A percentile compares a stretch with the other conserved stretches of the same genome.
phyloP scores from a whole-genome alignment of 371 early-diverging fungal species.

The Conidiobolus incongruus region DNA sequence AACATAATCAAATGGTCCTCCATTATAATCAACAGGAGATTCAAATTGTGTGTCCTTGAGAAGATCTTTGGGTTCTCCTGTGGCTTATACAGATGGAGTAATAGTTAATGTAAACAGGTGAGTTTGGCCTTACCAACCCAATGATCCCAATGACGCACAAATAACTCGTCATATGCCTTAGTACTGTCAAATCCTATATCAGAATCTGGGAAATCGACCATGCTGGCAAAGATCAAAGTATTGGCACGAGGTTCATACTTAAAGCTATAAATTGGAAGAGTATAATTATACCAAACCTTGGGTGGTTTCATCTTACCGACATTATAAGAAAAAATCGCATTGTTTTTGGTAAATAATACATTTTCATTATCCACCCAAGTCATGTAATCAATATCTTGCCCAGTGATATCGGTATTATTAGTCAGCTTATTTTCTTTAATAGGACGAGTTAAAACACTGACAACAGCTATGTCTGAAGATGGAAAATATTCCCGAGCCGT shows the following conservation, averaged over 20 bases:
- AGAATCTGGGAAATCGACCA: slow-evolving; percentile 17
- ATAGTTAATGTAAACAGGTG: no score
- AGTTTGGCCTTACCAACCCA: slow-evolving; percentile 22
- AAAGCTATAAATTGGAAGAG: neutral
- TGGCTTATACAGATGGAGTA: slow-evolving; percentile 9
- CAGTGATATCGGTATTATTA: slow-evolving; percentile 12
- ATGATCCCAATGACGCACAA: slow-evolving; percentile 51
- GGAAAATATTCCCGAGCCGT: slow-evolving; percentile 19
- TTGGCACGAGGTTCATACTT: slow-evolving; percentile 6
- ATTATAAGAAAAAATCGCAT: slow-evolving; percentile 21
- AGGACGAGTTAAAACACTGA: slow-evolving; percentile 18
- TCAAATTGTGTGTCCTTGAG: slow-evolving; percentile 13
- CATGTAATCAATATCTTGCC: slow-evolving; percentile 7
- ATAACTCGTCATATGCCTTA: slow-evolving; percentile 27
- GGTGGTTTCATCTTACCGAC: slow-evolving; percentile 18
- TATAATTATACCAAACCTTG: neutral
- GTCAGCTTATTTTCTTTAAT: slow-evolving; percentile 6
- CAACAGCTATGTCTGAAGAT: slow-evolving; percentile 18
- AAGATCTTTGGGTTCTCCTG: slow-evolving; percentile 20
- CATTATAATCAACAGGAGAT: slow-evolving; percentile 27
- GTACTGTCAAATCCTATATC: slow-evolving; percentile 21
- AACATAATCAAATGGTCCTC: slow-evolving; percentile 26
- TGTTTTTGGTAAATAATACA: slow-evolving; percentile 20
- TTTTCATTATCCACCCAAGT: slow-evolving; percentile 24
- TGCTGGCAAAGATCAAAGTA: slow-evolving; percentile 22